A percentile compares a stretch with the other conserved stretches of the same genome.
These are phyloP conservation scores for Haplosporangium sp. DNA, from an alignment of 371 early-diverging fungal species.

Conservation along the genomic window DNA sequence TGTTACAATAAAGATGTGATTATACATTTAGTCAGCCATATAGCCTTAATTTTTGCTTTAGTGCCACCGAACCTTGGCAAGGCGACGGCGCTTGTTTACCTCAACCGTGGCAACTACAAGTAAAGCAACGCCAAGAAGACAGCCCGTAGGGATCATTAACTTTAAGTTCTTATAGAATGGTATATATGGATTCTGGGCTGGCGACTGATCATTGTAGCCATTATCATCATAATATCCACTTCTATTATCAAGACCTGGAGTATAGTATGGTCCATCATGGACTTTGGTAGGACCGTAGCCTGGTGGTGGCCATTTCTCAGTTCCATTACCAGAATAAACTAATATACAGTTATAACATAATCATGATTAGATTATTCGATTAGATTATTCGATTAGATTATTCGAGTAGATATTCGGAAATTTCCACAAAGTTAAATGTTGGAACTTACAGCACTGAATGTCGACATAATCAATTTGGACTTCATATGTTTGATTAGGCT, in stretches of 20 bases:
- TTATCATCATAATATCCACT: background rate
- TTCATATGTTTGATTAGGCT: slow-evolving; percentile 53
- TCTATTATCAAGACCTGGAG: slow-evolving; percentile 26
- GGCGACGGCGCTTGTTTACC: slow-evolving; percentile 30
- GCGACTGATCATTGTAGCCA: slow-evolving; percentile 8
- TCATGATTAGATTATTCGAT: too few species aligned
- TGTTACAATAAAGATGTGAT: too few species aligned
- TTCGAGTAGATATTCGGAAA: too few species aligned
- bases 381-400: too few species aligned
- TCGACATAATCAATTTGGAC: slow-evolving; percentile 61
- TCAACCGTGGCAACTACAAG: slow-evolving; percentile 21
- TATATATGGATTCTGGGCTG: slow-evolving; percentile 17
- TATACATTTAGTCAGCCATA: too few species aligned
- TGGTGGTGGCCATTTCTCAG: slow-evolving; percentile 35
- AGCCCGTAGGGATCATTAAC: slow-evolving; percentile 42
- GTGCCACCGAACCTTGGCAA: slow-evolving; percentile 38
- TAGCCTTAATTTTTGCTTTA: background rate
- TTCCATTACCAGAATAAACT: slow-evolving; percentile 36
- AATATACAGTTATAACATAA: too few species aligned
- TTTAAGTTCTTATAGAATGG: slow-evolving; percentile 42
- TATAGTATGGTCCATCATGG: slow-evolving; percentile 30
- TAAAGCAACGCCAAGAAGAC: slow-evolving; percentile 32
- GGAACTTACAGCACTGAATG: slow-evolving; percentile 58
- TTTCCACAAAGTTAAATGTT: background rate
- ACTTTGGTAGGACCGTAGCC: slow-evolving; percentile 39